Percentiles rank a stretch among this genome's conserved stretches.
These are phyloP conservation scores for Solanum microdontum DNA, from an alignment of 257 asterid species.

Conservation along the genomic window DNA sequence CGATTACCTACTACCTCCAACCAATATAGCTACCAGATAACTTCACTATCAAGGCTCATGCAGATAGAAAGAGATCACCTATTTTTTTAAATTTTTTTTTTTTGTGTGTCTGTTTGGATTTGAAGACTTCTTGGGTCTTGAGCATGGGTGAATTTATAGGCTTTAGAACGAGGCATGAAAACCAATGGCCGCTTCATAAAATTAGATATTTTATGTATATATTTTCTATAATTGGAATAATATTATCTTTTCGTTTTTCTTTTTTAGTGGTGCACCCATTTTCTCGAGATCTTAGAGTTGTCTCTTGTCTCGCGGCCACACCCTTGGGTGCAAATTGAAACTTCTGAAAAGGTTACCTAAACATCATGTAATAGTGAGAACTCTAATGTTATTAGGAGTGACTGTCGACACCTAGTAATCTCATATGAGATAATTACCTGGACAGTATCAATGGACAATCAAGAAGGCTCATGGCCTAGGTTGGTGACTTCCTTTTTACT, in stretches of 20 bases:
- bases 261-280: neutral
- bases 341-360: neutral
- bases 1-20: neutral
- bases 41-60: neutral
- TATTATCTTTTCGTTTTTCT: neutral
- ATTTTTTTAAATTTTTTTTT: neutral
- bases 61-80: neutral
- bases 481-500: neutral
- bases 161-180: neutral
- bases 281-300: neutral
- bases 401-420: neutral
- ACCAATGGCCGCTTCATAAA: neutral
- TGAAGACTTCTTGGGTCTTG: neutral
- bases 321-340: neutral
- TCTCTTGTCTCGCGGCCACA: neutral
- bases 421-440: neutral
- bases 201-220: neutral
- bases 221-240: neutral
- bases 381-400: neutral
- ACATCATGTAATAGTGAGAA: neutral
- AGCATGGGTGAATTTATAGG: neutral
- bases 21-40: neutral
- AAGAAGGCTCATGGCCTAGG: neutral
- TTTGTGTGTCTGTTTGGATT: neutral
- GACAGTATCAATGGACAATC: neutral